phyloP scores from a whole-genome alignment of 495 filamentous ascomycete species.

The Aspergillus bertholletiae region DNA sequence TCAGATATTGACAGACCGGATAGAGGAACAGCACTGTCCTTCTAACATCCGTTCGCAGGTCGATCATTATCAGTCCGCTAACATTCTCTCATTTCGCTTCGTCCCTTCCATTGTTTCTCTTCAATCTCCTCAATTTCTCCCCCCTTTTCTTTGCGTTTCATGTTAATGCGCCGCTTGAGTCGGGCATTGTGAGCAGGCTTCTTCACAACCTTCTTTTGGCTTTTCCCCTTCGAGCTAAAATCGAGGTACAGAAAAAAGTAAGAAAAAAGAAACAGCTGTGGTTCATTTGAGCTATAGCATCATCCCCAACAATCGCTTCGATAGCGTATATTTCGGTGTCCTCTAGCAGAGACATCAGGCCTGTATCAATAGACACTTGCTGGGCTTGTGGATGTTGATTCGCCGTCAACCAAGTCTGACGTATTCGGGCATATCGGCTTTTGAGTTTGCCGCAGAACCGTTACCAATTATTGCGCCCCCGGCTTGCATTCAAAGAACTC shows the following conservation, averaged over 20 bases:
- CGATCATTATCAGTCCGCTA: conserved; percentile 21
- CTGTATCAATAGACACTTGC: conserved; percentile 25
- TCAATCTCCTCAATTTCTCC: conserved; percentile 11
- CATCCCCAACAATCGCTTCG: conserved; percentile 18
- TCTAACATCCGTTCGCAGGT: conserved; percentile 11
- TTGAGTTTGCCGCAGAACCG: neutral
- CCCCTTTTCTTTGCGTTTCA: conserved; percentile 18
- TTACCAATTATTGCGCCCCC: neutral
- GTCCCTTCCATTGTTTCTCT: conserved; percentile 5
- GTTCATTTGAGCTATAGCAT: neutral
- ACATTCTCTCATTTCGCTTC: conserved; percentile 15
- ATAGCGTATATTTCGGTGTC: conserved; percentile 12
- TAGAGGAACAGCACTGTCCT: conserved; percentile 10
- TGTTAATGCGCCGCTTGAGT: conserved; percentile 38
- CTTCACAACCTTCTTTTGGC: conserved; percentile 26
- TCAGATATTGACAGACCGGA: conserved; percentile 3
- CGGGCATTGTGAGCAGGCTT: conserved; percentile 43
- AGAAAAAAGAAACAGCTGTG: conserved; percentile 10
- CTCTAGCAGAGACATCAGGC: conserved; percentile 11
- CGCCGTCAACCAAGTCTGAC: neutral
- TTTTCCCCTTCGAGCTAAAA: neutral
- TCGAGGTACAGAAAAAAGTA: conserved; percentile 1
- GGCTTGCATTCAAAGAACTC: neutral
- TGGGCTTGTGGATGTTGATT: conserved; percentile 30
- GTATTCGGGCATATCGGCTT: neutral